These are phyloP conservation scores for Peronosclerospora sorghi DNA, from an alignment of 352 stramenopile genomes.

Conservation along the genomic window DNA sequence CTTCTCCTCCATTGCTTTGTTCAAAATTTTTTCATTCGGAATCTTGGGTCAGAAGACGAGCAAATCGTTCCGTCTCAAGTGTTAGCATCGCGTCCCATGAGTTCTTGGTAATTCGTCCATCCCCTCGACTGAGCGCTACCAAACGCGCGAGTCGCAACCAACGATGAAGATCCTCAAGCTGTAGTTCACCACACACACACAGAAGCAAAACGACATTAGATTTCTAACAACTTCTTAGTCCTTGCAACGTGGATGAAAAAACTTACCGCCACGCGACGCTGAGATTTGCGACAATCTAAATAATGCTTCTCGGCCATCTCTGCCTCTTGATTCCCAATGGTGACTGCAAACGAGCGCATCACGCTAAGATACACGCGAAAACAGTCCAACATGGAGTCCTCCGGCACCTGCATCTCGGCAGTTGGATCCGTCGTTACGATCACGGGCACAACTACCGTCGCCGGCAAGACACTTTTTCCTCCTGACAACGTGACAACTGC, in stretches of 20 bases:
- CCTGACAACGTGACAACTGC: slow-evolving; percentile 55
- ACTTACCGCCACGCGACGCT: slow-evolving; percentile 63
- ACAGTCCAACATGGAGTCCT: slow-evolving; percentile 36
- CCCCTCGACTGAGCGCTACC: slow-evolving; percentile 47
- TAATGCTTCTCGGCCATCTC: slow-evolving; percentile 75
- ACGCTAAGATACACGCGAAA: slow-evolving; percentile 61
- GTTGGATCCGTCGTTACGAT: background rate
- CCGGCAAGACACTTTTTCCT: slow-evolving; percentile 59
- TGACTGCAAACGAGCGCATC: slow-evolving; percentile 37
- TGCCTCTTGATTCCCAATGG: slow-evolving; percentile 61
- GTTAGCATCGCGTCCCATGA: slow-evolving; percentile 53
- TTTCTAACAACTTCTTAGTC: too few relatives aligned
- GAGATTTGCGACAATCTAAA: slow-evolving; percentile 50
- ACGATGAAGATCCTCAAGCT: slow-evolving; percentile 70
- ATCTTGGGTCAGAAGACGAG: too few relatives aligned
- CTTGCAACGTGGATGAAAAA: background rate
- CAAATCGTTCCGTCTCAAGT: slow-evolving; percentile 35
- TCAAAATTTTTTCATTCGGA: too few relatives aligned
- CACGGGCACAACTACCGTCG: slow-evolving; percentile 42
- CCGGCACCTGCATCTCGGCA: background rate
- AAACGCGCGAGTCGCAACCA: slow-evolving; percentile 67
- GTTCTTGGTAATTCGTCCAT: slow-evolving; percentile 32
- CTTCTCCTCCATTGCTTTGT: too few relatives aligned
- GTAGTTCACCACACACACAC: slow-evolving; percentile 4
- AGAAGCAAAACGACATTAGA: too few relatives aligned